Percentiles rank a stretch among this genome's conserved stretches.
Evolutionary conservation across 345 rosid genomes (phyloP).

Genomic region (Garcia nutans): DNA sequence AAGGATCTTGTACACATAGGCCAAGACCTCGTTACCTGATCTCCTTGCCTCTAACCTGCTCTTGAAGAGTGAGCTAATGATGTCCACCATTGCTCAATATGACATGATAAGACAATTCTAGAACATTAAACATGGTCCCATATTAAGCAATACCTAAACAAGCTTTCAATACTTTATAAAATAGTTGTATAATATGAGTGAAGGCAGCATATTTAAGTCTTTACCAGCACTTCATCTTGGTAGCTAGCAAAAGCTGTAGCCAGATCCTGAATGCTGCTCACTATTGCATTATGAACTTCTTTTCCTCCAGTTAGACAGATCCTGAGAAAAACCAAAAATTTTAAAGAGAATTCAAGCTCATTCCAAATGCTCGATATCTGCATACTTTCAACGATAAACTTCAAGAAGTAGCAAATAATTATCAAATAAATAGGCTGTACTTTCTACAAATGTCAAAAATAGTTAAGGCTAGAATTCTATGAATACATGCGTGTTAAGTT

Average conservation of each 20-base stretch:
- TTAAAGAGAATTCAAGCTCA: conserved; percentile 1
- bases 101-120: not conserved
- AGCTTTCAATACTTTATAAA: not conserved
- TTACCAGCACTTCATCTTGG: conserved; percentile 96
- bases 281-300: conserved; percentile 90
- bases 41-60: too few species aligned
- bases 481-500: not conserved
- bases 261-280: conserved; percentile 94
- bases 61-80: too few species aligned
- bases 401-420: conserved; percentile 8
- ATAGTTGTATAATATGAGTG: conserved; percentile 6
- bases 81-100: not conserved
- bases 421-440: conserved; percentile 1
- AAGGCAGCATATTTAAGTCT: conserved; percentile 19
- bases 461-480: not conserved
- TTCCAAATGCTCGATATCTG: not conserved
- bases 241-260: conserved; percentile 72
- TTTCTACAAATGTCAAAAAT: not conserved
- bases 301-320: conserved; percentile 86
- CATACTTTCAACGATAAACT: not conserved
- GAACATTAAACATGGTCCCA: not conserved
- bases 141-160: not conserved
- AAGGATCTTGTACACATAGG: too few species aligned
- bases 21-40: too few species aligned
- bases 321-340: conserved; percentile 40